Evolutionary conservation across 2,329 filamentous ascomycete species (phyloP).

Genomic region (Sporothrix dimorphospora): DNA sequence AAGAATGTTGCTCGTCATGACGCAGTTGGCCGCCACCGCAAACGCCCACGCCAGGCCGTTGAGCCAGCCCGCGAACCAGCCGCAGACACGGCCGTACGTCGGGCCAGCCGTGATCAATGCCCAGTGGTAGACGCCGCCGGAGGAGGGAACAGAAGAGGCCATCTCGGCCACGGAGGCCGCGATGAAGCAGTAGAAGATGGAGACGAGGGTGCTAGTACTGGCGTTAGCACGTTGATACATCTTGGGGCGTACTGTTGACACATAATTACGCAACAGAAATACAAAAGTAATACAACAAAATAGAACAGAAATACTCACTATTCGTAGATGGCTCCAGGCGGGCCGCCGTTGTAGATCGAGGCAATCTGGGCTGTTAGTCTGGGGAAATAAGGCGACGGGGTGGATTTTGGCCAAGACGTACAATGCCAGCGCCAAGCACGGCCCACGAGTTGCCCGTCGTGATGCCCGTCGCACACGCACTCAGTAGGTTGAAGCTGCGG

Average conservation of each 20-base stretch:
- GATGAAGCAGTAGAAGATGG: conserved; percentile 60
- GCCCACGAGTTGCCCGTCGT: conserved; percentile 16
- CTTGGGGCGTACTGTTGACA: no score
- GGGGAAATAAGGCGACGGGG: no score
- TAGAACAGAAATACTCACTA: conserved; percentile 33
- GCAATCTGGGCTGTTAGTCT: not conserved
- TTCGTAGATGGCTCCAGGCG: conserved; percentile 26
- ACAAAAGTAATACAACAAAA: not conserved
- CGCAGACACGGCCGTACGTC: conserved; percentile 53
- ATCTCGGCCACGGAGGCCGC: conserved; percentile 63
- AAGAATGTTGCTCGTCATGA: conserved; percentile 47
- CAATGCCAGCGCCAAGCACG: not conserved
- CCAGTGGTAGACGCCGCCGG: conserved; percentile 65
- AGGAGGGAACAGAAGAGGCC: conserved; percentile 63
- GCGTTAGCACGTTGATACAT: no score
- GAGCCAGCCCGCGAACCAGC: conserved; percentile 52
- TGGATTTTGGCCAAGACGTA: no score
- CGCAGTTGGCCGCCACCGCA: conserved; percentile 46
- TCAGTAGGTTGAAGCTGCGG: conserved; percentile 6
- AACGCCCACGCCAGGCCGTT: conserved; percentile 50
- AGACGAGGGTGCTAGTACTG: conserved; percentile 38
- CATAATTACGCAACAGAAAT: not conserved
- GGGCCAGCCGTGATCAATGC: conserved; percentile 57
- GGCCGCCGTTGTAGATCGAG: conserved; percentile 25
- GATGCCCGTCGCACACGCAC: conserved; percentile 12